Evolutionary conservation across 2,329 filamentous ascomycete species (phyloP), one percentile per base, ranked within the genome.

Genomic region (Aspergillus costaricaensis): DNA sequence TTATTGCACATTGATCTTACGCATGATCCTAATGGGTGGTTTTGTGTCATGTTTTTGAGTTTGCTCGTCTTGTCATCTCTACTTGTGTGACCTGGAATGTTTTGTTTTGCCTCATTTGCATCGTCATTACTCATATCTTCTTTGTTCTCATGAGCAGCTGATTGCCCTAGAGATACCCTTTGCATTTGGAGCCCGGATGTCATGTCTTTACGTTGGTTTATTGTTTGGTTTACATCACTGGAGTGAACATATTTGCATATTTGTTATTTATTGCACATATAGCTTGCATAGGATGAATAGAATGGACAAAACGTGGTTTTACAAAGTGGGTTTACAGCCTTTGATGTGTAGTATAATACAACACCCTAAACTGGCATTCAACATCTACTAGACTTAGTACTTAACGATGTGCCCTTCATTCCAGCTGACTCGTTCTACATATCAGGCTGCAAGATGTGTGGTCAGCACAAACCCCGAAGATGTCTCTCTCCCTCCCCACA

Each of bases 131-230:
- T 50, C 15, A 47, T 56, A 48, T 36, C 32, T 54, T 59, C 19
- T 27, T 32, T 47, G 50, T 59, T 59, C 57, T 48, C 57, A 59
- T 59, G 57, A 52, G 57, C 50, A 59, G 47, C 57, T 54, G 30
- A 59, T 30, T 59, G 57, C 50, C 47, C 57, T 51, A 54, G 57
- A 59, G 57, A 59, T 59, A 59, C 57, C 57, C 57, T 44, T 59
- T 55, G 50, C 41, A 53, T 59, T 59, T 49, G 47, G 48, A 55
- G 57, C 50, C 36, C 51, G 15, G 47, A 50, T 38, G n/a, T 51
- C 19, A 39, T 30, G 47, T 14, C 25, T 51, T 27, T 27, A 27
- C 19, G n/a, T 51, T 5, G 38, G 25, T 59, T 59, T 17, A 39
- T 36, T 27, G 15, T 50, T 38, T 43, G 49, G 39, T 30, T 49